These are phyloP conservation scores for Cutaneotrichosporon arboriforme DNA, from an alignment of 1,284 basidiomycete genomes.

Conservation along the genomic window DNA sequence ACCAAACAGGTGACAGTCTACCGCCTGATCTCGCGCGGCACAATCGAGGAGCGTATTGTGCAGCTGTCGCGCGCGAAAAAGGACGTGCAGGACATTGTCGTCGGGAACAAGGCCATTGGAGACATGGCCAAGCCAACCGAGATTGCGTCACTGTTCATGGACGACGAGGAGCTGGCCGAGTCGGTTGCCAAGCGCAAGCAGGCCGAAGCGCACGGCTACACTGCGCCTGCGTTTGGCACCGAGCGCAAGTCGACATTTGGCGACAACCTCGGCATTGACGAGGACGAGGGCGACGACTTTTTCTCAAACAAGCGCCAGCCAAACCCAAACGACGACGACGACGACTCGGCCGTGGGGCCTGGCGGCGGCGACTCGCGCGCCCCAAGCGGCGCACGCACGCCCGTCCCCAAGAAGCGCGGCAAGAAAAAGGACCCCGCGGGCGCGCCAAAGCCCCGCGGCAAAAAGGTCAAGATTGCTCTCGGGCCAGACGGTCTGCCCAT, in stretches of 20 bases:
- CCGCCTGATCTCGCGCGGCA: constrained; percentile 82
- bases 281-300: constrained; percentile 43
- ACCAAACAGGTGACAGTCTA: constrained; percentile 99
- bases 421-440: constrained; percentile 14
- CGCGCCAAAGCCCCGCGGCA: constrained; percentile 27
- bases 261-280: constrained; percentile 30
- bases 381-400: constrained; percentile 23
- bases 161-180: constrained; percentile 64
- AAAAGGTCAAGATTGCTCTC: constrained; percentile 43
- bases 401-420: constrained; percentile 17
- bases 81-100: constrained; percentile 98
- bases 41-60: constrained; percentile 97
- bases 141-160: constrained; percentile 90
- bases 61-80: constrained; percentile 91
- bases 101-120: constrained; percentile 90
- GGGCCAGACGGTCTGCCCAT: constrained; percentile 43
- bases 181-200: constrained; percentile 47
- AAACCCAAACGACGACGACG: constrained; percentile 21
- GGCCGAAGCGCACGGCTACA: constrained; percentile 46
- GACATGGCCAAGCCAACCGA: constrained; percentile 93
- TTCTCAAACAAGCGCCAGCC: constrained; percentile 21
- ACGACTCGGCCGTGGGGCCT: neutral
- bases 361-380: constrained; percentile 4
- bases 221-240: constrained; percentile 18
- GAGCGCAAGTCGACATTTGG: constrained; percentile 29